A percentile compares a stretch with the other conserved stretches of the same genome.
phyloP scores from a whole-genome alignment of 331 rosid species.

The Pyrus hybrid region DNA sequence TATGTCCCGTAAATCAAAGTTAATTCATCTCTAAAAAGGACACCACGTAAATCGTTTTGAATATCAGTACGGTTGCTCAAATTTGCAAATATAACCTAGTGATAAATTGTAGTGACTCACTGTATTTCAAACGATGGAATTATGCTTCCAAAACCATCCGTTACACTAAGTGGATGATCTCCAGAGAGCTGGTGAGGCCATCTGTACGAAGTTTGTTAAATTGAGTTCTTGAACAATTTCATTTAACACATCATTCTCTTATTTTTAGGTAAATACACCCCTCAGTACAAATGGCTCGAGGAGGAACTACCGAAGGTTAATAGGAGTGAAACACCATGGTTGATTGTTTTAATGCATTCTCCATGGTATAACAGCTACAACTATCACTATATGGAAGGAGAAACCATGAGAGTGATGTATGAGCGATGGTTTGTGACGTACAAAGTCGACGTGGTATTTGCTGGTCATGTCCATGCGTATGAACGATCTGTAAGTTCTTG shows the following conservation, averaged over 20 bases:
- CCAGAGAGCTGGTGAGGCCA: neutral
- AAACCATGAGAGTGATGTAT: no score
- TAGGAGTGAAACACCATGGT: slow-evolving; percentile 56
- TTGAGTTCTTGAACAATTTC: neutral
- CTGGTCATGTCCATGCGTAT: no score
- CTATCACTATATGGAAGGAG: slow-evolving; percentile 82
- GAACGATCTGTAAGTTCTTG: slow-evolving; percentile 32
- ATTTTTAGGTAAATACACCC: slow-evolving; percentile 59
- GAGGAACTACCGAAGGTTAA: slow-evolving; percentile 54
- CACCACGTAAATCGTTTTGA: neutral
- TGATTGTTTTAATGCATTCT: no score
- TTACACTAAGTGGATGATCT: neutral
- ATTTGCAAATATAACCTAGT: neutral
- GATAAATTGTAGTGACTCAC: neutral
- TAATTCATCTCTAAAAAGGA: neutral
- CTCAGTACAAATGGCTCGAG: slow-evolving; percentile 60
- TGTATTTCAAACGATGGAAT: neutral
- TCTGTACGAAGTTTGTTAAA: neutral
- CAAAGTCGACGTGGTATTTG: no score
- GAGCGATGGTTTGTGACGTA: no score
- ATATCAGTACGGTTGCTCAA: neutral
- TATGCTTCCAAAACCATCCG: neutral
- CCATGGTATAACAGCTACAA: no score
- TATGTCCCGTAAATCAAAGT: no score
- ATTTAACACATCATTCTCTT: neutral